Evolutionary conservation across 2,329 filamentous ascomycete genomes (phyloP).

Genomic region (Fusarium decemcellulare): DNA sequence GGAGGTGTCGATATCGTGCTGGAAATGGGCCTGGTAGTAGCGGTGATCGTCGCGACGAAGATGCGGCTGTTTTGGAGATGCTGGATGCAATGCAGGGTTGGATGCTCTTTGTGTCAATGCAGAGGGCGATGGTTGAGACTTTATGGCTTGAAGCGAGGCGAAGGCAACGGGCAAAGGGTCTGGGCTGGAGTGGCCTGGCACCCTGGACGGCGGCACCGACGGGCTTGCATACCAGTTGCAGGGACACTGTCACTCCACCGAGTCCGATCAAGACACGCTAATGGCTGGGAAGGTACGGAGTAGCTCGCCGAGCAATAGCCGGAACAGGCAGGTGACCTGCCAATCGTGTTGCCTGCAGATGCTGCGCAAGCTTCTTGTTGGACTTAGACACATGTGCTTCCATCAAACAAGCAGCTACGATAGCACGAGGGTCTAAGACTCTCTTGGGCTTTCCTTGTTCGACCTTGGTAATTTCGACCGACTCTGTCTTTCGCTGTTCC

Average conservation of each 20-base stretch:
- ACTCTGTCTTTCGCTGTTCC: neutral
- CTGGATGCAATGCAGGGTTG: constrained; percentile 8
- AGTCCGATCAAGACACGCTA: constrained; percentile 5
- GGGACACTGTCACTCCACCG: constrained; percentile 30
- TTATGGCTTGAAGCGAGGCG: constrained; percentile 24
- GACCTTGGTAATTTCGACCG: neutral
- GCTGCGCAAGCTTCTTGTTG: constrained; percentile 25
- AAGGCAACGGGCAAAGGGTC: constrained; percentile 18
- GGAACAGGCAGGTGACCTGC: constrained; percentile 33
- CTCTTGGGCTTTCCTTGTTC: no score
- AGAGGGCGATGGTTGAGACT: constrained; percentile 28
- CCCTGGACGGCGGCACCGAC: constrained; percentile 22
- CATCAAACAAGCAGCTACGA: constrained; percentile 14
- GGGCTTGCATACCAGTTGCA: constrained; percentile 18
- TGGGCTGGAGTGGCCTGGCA: neutral
- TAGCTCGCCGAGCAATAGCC: constrained; percentile 25
- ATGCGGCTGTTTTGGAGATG: constrained; percentile 3
- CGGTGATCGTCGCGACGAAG: constrained; percentile 13
- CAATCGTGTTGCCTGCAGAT: constrained; percentile 25
- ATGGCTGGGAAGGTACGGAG: constrained; percentile 7
- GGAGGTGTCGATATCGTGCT: constrained; percentile 11
- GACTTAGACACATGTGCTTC: constrained; percentile 23
- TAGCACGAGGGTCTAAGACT: constrained; percentile 1
- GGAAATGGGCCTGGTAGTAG: neutral
- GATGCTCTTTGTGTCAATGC: constrained; percentile 28